phyloP scores from a whole-genome alignment of 176 grass and related monocot genomes.

The Oryza meyeriana region DNA sequence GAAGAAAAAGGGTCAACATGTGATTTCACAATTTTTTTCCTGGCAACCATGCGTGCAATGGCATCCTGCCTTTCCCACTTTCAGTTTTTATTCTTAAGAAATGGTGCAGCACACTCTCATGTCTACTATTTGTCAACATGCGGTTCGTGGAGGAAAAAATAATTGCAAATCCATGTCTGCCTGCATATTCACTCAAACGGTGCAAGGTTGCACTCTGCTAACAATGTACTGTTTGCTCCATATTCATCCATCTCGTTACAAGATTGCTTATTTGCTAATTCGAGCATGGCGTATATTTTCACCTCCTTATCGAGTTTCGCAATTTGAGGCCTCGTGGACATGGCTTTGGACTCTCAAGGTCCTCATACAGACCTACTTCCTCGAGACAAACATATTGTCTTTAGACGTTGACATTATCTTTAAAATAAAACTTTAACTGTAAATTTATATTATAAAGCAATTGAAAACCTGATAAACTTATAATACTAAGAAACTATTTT shows the following conservation, averaged over 20 bases:
- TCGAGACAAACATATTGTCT: too few relatives aligned
- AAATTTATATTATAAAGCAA: too few relatives aligned
- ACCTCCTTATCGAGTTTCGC: too few relatives aligned
- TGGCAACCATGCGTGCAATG: conserved; percentile 12
- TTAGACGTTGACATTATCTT: too few relatives aligned
- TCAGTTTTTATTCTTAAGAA: neutral
- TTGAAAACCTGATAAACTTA: too few relatives aligned
- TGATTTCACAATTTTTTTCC: neutral
- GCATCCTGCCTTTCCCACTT: neutral
- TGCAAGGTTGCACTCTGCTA: neutral
- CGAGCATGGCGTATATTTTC: too few relatives aligned
- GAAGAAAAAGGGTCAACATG: neutral
- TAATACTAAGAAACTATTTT: too few relatives aligned
- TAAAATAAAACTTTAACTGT: neutral
- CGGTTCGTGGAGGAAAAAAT: neutral
- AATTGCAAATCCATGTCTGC: neutral
- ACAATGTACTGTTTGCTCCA: neutral
- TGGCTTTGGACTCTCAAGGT: too few relatives aligned
- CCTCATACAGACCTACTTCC: too few relatives aligned
- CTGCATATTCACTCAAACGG: neutral
- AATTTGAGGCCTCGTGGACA: too few relatives aligned
- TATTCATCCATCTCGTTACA: too few relatives aligned
- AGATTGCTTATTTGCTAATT: neutral
- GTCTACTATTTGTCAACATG: neutral
- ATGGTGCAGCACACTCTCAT: neutral